Percentiles rank a stretch among this genome's conserved stretches.
phyloP scores from a whole-genome alignment of 495 filamentous ascomycete species.

The Trichoderma orchidacearum region DNA sequence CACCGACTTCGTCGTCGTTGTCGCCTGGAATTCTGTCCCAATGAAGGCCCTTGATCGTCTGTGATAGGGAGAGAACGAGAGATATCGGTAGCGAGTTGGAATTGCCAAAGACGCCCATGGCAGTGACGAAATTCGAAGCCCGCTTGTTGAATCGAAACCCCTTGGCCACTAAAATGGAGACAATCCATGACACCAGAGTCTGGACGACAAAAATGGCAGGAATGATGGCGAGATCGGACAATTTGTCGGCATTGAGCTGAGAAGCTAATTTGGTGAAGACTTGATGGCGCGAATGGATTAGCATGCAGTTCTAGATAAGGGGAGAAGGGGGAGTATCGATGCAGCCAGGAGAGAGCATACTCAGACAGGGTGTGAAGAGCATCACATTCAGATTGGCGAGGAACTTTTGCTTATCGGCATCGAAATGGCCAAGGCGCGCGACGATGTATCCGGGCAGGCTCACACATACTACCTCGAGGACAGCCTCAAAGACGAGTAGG shows the following conservation, averaged over 20 bases:
- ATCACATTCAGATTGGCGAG: slow-evolving; percentile 87
- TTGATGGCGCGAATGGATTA: slow-evolving; percentile 18
- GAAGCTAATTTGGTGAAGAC: slow-evolving; percentile 97
- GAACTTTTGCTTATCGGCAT: slow-evolving; percentile 88
- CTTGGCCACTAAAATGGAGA: slow-evolving; percentile 54
- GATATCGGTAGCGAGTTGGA: slow-evolving; percentile 97
- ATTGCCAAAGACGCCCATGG: slow-evolving; percentile 97
- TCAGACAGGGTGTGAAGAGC: slow-evolving; percentile 91
- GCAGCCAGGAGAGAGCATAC: slow-evolving; percentile 37
- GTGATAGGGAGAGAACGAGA: slow-evolving; percentile 81
- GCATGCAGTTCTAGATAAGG: background rate
- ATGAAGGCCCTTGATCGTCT: slow-evolving; percentile 81
- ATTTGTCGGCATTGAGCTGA: slow-evolving; percentile 80
- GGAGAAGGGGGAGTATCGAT: background rate
- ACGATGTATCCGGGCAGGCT: slow-evolving; percentile 91
- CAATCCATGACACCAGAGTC: slow-evolving; percentile 68
- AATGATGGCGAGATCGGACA: slow-evolving; percentile 82
- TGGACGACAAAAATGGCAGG: slow-evolving; percentile 85
- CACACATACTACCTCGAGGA: slow-evolving; percentile 92
- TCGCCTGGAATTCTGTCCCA: slow-evolving; percentile 86
- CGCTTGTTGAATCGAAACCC: slow-evolving; percentile 70
- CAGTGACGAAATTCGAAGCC: slow-evolving; percentile 82
- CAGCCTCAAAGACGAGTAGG: slow-evolving; percentile 88
- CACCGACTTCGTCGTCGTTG: slow-evolving; percentile 88
- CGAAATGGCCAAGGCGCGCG: slow-evolving; percentile 79